phyloP scores from a whole-genome alignment of 2,329 filamentous ascomycete genomes.

The Teratosphaeria epicoccoides region DNA sequence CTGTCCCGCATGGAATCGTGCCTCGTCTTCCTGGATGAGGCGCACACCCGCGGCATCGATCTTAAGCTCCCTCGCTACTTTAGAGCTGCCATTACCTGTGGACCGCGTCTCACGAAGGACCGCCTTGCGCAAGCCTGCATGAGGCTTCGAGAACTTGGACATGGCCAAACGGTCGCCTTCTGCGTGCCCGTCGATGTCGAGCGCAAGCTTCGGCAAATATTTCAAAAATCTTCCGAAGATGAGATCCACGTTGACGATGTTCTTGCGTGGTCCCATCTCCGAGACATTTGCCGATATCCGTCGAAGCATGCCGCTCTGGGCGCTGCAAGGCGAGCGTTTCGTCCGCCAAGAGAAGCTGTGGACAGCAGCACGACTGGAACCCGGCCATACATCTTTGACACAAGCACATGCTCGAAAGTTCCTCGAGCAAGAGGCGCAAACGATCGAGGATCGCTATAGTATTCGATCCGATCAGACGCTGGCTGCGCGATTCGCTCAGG shows the following conservation, averaged over 20 bases:
- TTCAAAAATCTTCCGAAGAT: constrained; percentile 3
- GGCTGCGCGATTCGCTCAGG: constrained; percentile 9
- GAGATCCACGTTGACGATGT: constrained; percentile 44
- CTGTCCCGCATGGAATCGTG: constrained; percentile 46
- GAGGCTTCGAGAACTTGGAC: constrained; percentile 56
- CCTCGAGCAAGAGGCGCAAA: constrained; percentile 46
- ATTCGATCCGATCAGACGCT: neutral
- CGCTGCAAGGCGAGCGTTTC: constrained; percentile 46
- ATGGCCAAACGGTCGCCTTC: constrained; percentile 56
- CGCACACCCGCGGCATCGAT: constrained; percentile 61
- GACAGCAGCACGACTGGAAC: constrained; percentile 10
- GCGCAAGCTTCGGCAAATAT: constrained; percentile 35
- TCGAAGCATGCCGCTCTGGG: constrained; percentile 49
- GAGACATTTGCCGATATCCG: constrained; percentile 45
- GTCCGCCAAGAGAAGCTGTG: constrained; percentile 33
- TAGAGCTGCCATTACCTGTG: constrained; percentile 57
- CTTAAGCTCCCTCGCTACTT: constrained; percentile 49
- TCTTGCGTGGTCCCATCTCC: constrained; percentile 47
- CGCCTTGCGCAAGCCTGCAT: constrained; percentile 52
- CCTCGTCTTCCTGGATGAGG: constrained; percentile 58
- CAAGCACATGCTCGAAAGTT: constrained; percentile 32
- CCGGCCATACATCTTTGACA: constrained; percentile 8
- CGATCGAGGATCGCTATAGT: constrained; percentile 42
- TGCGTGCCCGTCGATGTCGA: constrained; percentile 50
- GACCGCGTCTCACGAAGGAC: constrained; percentile 57